A percentile compares a stretch with the other conserved stretches of the same genome.
Conservation (phyloP, 1,284 basidiomycete genomes). For the Mycosarcoma mackinlayi region DNA sequence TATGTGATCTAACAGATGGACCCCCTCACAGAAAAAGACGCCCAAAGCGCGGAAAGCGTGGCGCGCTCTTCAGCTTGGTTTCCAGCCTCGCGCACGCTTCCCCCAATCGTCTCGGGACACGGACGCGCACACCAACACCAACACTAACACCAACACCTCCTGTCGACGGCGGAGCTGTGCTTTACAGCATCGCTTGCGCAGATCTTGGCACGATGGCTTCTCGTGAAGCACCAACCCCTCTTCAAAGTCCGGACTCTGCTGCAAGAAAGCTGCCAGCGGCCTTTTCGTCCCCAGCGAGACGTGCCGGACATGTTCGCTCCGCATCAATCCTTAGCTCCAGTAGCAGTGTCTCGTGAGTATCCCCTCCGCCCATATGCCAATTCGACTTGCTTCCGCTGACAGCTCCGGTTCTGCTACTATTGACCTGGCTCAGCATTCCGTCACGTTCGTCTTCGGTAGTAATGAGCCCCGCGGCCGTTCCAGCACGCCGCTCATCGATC, state of each 20-base stretch:
- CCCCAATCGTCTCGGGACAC: slow-evolving; percentile 2
- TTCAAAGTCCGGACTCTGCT: neutral
- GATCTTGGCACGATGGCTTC: slow-evolving; percentile 2
- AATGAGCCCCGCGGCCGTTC: slow-evolving; percentile 30
- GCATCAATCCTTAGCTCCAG: slow-evolving; percentile 42
- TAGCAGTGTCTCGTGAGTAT: slow-evolving; percentile 43
- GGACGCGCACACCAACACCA: slow-evolving; percentile 6
- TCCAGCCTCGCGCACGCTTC: slow-evolving; percentile 12
- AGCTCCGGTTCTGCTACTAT: neutral
- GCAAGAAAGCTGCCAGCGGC: slow-evolving; percentile 1
- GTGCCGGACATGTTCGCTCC: slow-evolving; percentile 30
- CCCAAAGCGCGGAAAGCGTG: too few species aligned
- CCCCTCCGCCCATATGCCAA: neutral
- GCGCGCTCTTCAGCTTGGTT: neutral
- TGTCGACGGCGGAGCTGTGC: neutral
- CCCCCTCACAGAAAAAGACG: too few species aligned
- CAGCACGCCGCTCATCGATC: slow-evolving; percentile 38
- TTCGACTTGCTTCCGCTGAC: neutral
- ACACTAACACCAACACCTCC: slow-evolving; percentile 32
- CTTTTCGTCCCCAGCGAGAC: slow-evolving; percentile 12
- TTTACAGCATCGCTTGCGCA: neutral
- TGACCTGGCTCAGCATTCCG: slow-evolving; percentile 24
- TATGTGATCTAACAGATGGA: too few species aligned
- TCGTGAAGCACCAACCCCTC: neutral
- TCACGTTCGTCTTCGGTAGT: slow-evolving; percentile 46